A percentile compares a stretch with the other conserved stretches of the same genome.
These are phyloP conservation scores for Stemphylium vesicarium DNA, from an alignment of 2,329 filamentous ascomycete genomes.

Conservation along the genomic window DNA sequence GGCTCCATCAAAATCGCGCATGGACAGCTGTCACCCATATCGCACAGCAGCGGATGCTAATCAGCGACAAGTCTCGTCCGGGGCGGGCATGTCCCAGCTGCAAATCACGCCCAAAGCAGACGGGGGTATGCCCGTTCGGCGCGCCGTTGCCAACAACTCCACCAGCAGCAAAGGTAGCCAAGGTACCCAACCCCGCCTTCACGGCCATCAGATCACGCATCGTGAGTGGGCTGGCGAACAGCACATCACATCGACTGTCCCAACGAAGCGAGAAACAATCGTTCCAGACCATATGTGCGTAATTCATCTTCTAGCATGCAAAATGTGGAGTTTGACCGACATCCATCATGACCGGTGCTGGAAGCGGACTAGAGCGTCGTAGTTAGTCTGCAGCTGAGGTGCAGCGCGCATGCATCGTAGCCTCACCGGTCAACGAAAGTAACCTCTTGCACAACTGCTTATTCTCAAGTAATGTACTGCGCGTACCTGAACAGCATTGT, in stretches of 20 bases:
- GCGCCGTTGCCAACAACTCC: slow-evolving; percentile 1
- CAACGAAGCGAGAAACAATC: neutral
- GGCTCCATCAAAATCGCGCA: slow-evolving; percentile 8
- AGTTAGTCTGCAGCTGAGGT: slow-evolving; percentile 10
- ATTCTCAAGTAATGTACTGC: neutral
- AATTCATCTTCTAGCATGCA: neutral
- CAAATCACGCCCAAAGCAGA: neutral
- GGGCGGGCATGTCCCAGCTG: neutral
- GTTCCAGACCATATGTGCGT: slow-evolving; percentile 8
- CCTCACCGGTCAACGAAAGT: slow-evolving; percentile 31
- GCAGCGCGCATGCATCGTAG: slow-evolving; percentile 30
- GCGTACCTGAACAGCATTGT: neutral
- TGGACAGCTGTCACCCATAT: slow-evolving; percentile 9
- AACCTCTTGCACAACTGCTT: neutral
- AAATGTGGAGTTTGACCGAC: slow-evolving; percentile 32
- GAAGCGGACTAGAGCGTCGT: slow-evolving; percentile 9
- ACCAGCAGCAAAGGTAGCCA: neutral
- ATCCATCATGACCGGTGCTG: slow-evolving; percentile 23
- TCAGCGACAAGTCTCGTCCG: neutral
- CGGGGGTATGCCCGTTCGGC: slow-evolving; percentile 7
- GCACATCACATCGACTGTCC: neutral
- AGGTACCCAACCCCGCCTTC: neutral
- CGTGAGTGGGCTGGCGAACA: neutral
- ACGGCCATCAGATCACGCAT: neutral
- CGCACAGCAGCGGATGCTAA: neutral